Conservation (phyloP, 73 alveolate species). For the Stentor roeselii region DNA sequence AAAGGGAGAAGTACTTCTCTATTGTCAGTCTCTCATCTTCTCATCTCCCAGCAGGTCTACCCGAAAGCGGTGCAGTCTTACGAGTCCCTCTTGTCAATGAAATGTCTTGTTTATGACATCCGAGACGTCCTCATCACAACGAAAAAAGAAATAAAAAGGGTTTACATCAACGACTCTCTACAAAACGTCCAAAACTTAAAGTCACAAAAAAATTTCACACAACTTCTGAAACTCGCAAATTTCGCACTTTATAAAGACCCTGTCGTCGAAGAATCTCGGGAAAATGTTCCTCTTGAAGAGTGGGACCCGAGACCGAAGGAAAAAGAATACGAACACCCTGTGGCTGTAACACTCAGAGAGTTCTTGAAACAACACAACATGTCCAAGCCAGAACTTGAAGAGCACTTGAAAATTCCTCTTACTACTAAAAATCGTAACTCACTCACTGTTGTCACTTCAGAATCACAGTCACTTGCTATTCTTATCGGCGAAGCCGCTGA, state of each 20-base stretch:
- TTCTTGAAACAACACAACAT: neutral
- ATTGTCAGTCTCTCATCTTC: neutral
- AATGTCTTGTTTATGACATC: neutral
- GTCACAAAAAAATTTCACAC: too few species aligned
- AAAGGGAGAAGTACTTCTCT: neutral
- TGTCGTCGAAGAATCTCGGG: neutral
- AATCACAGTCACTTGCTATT: neutral
- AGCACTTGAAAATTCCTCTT: neutral
- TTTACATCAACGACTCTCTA: neutral
- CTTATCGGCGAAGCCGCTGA: slow-evolving; percentile 8
- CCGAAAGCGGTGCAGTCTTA: neutral
- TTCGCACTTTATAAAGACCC: neutral
- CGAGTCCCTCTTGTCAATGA: neutral
- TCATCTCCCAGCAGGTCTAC: neutral
- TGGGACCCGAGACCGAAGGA: slow-evolving; percentile 9
- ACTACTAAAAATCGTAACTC: neutral
- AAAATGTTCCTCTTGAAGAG: neutral
- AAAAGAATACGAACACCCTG: neutral
- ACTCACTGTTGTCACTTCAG: neutral
- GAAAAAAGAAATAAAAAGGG: neutral
- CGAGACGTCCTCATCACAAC: neutral
- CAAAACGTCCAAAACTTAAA: neutral
- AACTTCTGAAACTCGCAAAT: too few species aligned
- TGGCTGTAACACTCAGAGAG: neutral
- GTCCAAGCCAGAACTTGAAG: neutral